Evolutionary conservation across 192 early-diverging fungal species (phyloP), one percentile per base, ranked within the genome.

Genomic region (Helicostylum pulchrum): DNA sequence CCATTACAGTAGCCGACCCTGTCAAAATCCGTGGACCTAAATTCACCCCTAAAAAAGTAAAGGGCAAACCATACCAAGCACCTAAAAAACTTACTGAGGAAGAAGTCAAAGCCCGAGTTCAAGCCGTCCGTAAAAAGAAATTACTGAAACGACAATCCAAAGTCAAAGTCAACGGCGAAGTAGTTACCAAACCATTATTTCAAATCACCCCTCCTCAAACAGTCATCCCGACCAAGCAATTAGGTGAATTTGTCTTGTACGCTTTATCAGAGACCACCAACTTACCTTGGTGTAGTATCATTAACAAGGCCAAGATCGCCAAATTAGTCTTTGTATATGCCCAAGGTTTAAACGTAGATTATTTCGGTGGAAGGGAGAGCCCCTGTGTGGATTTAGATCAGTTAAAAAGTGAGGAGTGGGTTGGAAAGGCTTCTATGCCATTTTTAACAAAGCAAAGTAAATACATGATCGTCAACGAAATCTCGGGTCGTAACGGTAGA

Each of bases 231-330:
- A 67, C 44, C 9, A 65, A 77, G 52, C 69, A 78, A 43, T 30
- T 83, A 4, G 77, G 79, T 17, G 77, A 83, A 17, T 73, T 78
- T 5, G 53, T 83, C 8, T 53, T 79, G 0, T 79, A 76, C 43
- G 67, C 74, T 11, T 54, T 83, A 19, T 69, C 77, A 43, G 75
- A 81, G 36, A 72, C 72, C 0, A 58, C 64, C 0, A 53, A 65
- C 12, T 63, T 74, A 15, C 49, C 67, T 0, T 81, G 78, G 73
- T 58, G 72, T 10, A 46, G 52, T n/a, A 66, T 80, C 11, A 19
- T 66, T 32, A 73, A 79, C 23, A 71, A 70, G 21, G 58, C 69
- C 9, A 52, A 59, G 2, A 65, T 83, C 9, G 63, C 77, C 0
- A 71, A 77, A 19, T 19, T 81, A 4, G 53, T 83, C 0, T 32